Percentiles rank a stretch among this genome's conserved stretches.
phyloP scores from a whole-genome alignment of 2,329 filamentous ascomycete species.

The Nannizziopsis barbatae region DNA sequence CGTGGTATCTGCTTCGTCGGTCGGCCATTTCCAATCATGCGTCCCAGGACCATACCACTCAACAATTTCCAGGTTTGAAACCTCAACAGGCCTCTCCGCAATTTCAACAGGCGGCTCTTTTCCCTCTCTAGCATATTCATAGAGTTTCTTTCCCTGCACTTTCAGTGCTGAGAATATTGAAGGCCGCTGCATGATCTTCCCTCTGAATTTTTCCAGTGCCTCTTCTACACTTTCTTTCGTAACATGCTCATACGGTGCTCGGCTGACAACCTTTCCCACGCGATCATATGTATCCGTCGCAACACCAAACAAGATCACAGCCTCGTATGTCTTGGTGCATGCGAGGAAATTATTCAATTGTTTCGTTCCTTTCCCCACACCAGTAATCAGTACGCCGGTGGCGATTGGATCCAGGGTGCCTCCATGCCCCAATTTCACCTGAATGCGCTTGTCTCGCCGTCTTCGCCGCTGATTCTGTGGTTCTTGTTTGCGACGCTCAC shows the following conservation, averaged over 20 bases:
- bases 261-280: slow-evolving; percentile 68
- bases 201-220: slow-evolving; percentile 62
- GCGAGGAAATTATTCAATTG: slow-evolving; percentile 63
- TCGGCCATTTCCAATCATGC: slow-evolving; percentile 69
- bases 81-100: slow-evolving; percentile 65
- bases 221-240: slow-evolving; percentile 68
- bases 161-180: slow-evolving; percentile 88
- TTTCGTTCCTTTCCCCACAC: slow-evolving; percentile 81
- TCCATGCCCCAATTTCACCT: slow-evolving; percentile 91
- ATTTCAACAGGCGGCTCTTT: slow-evolving; percentile 78
- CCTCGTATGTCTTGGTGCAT: slow-evolving; percentile 90
- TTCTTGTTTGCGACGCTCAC: slow-evolving; percentile 46
- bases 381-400: slow-evolving; percentile 82
- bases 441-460: slow-evolving; percentile 49
- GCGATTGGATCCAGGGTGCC: slow-evolving; percentile 91
- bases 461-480: slow-evolving; percentile 46
- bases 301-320: slow-evolving; percentile 77
- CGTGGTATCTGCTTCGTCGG: slow-evolving; percentile 60
- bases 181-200: slow-evolving; percentile 78
- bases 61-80: slow-evolving; percentile 63
- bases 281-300: slow-evolving; percentile 88
- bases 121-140: slow-evolving; percentile 89
- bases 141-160: slow-evolving; percentile 85
- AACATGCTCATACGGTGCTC: slow-evolving; percentile 66
- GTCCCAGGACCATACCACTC: slow-evolving; percentile 75